Evolutionary conservation across 1,139 yeast genomes (phyloP).

Genomic region (Geotrichum fermentans): DNA sequence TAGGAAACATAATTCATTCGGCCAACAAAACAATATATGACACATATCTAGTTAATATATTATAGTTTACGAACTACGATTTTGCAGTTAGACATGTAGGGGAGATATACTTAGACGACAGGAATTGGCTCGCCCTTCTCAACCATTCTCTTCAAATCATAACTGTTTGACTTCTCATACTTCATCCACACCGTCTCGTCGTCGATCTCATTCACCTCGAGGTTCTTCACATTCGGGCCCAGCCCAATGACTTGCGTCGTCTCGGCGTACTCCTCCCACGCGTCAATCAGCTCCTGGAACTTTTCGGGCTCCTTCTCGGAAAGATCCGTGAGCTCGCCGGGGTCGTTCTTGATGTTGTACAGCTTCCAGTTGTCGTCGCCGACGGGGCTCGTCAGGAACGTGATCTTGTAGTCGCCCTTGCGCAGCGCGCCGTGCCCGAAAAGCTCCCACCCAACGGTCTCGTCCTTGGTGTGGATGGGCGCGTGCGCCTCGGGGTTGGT

Average conservation of each 20-base stretch:
- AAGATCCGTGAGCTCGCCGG: conserved; percentile 48
- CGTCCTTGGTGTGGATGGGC: conserved; percentile 30
- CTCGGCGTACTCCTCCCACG: conserved; percentile 52
- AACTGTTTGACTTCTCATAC: conserved; percentile 20
- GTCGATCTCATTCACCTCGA: conserved; percentile 24
- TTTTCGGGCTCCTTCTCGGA: conserved; percentile 37
- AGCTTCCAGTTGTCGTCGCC: conserved; percentile 52
- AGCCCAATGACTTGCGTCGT: conserved; percentile 51
- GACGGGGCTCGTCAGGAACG: conserved; percentile 47
- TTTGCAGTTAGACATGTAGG: too few relatives aligned
- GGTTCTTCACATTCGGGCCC: conserved; percentile 20
- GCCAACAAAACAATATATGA: too few relatives aligned
- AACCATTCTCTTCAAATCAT: conserved; percentile 9
- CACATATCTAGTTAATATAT: too few relatives aligned
- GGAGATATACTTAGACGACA: too few relatives aligned
- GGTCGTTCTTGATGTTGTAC: conserved; percentile 44
- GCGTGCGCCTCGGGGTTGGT: conserved; percentile 12
- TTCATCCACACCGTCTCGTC: conserved; percentile 27
- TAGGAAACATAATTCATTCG: too few relatives aligned
- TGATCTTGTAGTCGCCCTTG: conserved; percentile 48
- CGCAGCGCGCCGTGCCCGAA: conserved; percentile 54
- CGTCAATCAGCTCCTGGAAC: conserved; percentile 42
- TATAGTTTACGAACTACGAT: too few relatives aligned
- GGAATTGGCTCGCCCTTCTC: too few relatives aligned
- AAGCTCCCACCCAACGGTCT: conserved; percentile 55